Conservation (phyloP, 352 stramenopile species). For the Aphanomyces invadans region DNA sequence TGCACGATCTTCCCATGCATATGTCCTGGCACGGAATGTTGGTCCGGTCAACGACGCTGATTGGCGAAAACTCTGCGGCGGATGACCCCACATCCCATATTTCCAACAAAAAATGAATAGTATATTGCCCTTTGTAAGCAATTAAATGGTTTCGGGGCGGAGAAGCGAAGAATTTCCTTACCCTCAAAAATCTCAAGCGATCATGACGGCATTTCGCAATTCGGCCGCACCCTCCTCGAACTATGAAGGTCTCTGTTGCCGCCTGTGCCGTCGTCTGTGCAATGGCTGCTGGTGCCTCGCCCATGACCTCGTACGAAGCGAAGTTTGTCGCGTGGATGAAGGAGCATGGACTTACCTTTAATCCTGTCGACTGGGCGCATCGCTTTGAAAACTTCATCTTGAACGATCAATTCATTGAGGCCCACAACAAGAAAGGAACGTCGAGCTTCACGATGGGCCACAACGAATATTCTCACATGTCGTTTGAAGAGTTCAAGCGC, state of each 20-base stretch:
- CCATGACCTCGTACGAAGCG: conserved; percentile 26
- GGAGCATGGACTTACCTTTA: conserved; percentile 15
- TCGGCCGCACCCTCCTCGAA: background rate
- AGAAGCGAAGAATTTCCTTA: background rate
- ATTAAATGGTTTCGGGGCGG: background rate
- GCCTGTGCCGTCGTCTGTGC: background rate
- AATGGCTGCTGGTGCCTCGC: background rate
- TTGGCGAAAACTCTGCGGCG: too few relatives aligned
- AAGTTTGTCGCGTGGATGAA: conserved; percentile 29
- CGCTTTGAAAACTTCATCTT: conserved; percentile 28
- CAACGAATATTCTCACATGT: conserved; percentile 33
- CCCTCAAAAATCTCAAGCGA: too few relatives aligned
- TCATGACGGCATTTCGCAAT: background rate
- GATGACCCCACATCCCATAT: background rate
- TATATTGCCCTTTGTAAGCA: background rate
- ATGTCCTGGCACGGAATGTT: too few relatives aligned
- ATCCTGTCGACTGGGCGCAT: conserved; percentile 27
- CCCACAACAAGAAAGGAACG: conserved; percentile 23
- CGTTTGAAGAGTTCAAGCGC: conserved; percentile 30
- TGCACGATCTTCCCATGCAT: background rate
- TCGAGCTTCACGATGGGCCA: conserved; percentile 30
- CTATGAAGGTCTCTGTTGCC: background rate
- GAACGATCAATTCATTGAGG: conserved; percentile 31
- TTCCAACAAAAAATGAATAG: background rate
- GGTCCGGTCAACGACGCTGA: too few relatives aligned